Base-by-base conservation (phyloP, 2,329 filamentous ascomycete species). In the Cladophialophora carrionii region DNA sequence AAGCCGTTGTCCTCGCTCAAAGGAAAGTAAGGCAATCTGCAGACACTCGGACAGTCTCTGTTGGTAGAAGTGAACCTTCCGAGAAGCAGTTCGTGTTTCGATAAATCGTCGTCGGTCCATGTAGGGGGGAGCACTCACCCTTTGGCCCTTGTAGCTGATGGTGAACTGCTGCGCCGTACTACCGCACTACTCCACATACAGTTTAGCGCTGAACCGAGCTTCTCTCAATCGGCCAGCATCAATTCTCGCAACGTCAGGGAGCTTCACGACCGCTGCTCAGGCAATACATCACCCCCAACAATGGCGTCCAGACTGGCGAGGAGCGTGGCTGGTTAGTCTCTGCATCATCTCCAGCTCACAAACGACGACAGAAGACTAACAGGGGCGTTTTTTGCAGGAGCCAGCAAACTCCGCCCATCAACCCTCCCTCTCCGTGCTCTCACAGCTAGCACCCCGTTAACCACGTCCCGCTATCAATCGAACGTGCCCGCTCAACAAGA, bases 261-360 rank as follows among this genome's bases (percentile, higher is more conserved):
- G 57, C 57, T 60, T 41, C 57, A 37, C 48, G 57, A 51, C 37
- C 29, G 31, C 29, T 60, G 57, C 51, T 41, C 57, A 60, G 26
- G 46, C 57, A 34, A 52, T 29, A 61, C 10, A 24, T 43, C 41
- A 67, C 54, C 62, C 62, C 55, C 81, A 52, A 90, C 85, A 90
- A 98, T 98, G 94, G 94, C 94, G 86, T 96, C 92, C 83, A 92
- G 93, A 86, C 87, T 98, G 85, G 92, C 90, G 87, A 92, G 91
- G 87, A 93, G 88, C 87, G 92, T 92, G 84, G 84, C 94, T 83
- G 91, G 94, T 98, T 88, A 81, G 92, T 88, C 72, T 66, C 64
- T 54, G 76, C 68, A 75, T 73, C 64, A 70, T 62, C 67, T 68
- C 54, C 56, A 65, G 48, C 56, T 57, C 43, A 7, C 17, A 22